phyloP scores from a whole-genome alignment of 139 green algal genomes.

The Asterochloris sp. region DNA sequence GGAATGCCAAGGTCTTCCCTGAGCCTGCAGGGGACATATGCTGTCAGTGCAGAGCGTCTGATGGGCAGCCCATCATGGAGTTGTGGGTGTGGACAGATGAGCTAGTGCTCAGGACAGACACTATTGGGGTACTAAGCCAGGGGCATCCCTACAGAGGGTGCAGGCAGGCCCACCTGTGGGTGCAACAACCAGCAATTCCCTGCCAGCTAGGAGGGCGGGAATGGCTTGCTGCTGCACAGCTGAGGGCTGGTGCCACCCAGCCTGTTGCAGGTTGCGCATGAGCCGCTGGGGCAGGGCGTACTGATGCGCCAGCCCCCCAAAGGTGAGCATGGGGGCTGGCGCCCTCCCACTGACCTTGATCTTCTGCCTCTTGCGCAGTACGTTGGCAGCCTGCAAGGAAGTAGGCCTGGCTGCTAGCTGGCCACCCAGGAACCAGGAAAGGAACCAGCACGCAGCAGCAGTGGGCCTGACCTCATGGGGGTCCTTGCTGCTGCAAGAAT shows the following conservation, averaged over 20 bases:
- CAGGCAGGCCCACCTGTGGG: slow-evolving; percentile 64
- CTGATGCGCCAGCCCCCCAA: slow-evolving; percentile 23
- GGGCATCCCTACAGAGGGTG: not conserved
- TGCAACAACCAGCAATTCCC: slow-evolving; percentile 81
- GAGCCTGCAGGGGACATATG: slow-evolving; percentile 39
- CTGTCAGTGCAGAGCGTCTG: not conserved
- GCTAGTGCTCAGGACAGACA: not conserved
- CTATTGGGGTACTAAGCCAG: not conserved
- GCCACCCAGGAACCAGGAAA: no score
- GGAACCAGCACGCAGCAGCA: no score
- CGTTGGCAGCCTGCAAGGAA: slow-evolving; percentile 53
- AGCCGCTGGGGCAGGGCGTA: slow-evolving; percentile 14
- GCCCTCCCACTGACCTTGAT: slow-evolving; percentile 50
- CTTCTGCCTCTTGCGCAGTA: slow-evolving; percentile 58
- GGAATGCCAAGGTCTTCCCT: slow-evolving; percentile 92
- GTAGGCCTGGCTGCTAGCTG: no score
- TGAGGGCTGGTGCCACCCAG: slow-evolving; percentile 70
- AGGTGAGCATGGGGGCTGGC: slow-evolving; percentile 28
- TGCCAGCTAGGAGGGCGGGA: slow-evolving; percentile 55
- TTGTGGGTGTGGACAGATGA: not conserved
- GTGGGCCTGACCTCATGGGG: no score
- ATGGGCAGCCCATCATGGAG: not conserved
- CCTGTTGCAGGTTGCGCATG: slow-evolving; percentile 31
- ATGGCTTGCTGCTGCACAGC: slow-evolving; percentile 92
- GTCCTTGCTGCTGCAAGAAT: no score